A percentile compares a stretch with the other conserved stretches of the same genome.
Conservation (phyloP, 2,329 filamentous ascomycete genomes). For the Tolypocladium paradoxum region DNA sequence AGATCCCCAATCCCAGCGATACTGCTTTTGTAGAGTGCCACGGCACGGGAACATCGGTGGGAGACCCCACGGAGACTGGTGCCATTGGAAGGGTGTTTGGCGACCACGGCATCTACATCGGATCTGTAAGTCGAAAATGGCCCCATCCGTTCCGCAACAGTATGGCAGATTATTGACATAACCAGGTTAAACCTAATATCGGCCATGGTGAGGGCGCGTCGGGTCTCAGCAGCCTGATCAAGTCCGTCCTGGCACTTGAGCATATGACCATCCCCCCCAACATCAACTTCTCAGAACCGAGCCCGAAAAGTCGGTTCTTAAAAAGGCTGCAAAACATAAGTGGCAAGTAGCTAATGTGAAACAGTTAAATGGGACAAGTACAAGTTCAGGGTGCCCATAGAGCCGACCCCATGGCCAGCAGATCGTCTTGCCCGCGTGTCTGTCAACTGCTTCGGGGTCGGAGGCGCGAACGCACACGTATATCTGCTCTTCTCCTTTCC, state of each 20-base stretch:
- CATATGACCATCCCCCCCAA: conserved; percentile 26
- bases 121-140: conserved; percentile 11
- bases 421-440: conserved; percentile 16
- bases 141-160: neutral
- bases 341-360: neutral
- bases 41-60: conserved; percentile 26
- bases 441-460: conserved; percentile 25
- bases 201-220: conserved; percentile 34
- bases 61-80: conserved; percentile 24
- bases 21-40: conserved; percentile 27
- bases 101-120: conserved; percentile 13
- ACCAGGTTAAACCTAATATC: conserved; percentile 24
- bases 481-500: neutral
- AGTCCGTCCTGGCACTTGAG: conserved; percentile 29
- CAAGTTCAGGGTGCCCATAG: conserved; percentile 17
- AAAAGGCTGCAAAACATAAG: too few relatives aligned
- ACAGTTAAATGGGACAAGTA: neutral
- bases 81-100: conserved; percentile 22
- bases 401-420: conserved; percentile 20
- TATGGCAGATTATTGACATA: neutral
- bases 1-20: conserved; percentile 10
- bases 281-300: conserved; percentile 22
- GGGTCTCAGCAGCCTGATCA: conserved; percentile 31
- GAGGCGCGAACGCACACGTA: conserved; percentile 23
- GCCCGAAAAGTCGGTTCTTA: conserved; percentile 27